phyloP scores from a whole-genome alignment of 768 basidiomycete species.

The Leccinum uliginosum region DNA sequence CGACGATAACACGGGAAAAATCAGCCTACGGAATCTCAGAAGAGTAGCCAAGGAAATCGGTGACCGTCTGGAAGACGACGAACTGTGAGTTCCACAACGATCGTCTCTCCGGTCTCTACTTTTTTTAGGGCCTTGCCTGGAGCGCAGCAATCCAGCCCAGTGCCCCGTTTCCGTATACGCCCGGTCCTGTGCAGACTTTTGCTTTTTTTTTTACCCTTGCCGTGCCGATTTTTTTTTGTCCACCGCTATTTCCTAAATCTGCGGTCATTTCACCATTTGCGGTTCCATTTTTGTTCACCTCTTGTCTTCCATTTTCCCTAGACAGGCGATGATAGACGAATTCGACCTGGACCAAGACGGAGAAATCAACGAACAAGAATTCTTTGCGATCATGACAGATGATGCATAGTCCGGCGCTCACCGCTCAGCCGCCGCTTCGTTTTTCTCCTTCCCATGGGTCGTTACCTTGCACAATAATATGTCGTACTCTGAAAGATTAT shows the following conservation, averaged over 20 bases:
- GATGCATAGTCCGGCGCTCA: constrained; percentile 50
- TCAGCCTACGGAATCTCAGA: constrained; percentile 83
- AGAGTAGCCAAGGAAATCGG: constrained; percentile 97
- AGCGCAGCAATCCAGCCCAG: constrained; percentile 27
- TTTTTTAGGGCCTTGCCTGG: constrained; percentile 16
- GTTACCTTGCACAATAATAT: not conserved
- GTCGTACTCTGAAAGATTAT: constrained; percentile 9
- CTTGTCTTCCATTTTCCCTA: constrained; percentile 35
- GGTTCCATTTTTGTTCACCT: constrained; percentile 29
- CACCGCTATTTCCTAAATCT: constrained; percentile 24
- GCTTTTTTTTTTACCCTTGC: constrained; percentile 12
- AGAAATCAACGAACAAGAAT: constrained; percentile 95
- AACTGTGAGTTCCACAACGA: constrained; percentile 65
- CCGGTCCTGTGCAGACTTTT: constrained; percentile 19
- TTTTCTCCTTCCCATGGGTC: not conserved
- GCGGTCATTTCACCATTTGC: constrained; percentile 8
- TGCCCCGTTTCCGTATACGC: constrained; percentile 26
- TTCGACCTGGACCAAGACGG: constrained; percentile 99
- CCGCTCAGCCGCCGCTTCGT: not conserved
- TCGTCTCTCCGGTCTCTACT: constrained; percentile 5
- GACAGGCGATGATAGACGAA: constrained; percentile 99
- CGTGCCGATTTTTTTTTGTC: constrained; percentile 19
- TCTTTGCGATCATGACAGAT: constrained; percentile 96
- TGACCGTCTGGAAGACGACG: constrained; percentile 91
- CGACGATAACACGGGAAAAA: constrained; percentile 93